phyloP scores from a whole-genome alignment of 2,329 filamentous ascomycete genomes.

The Neobulgaria alba region DNA sequence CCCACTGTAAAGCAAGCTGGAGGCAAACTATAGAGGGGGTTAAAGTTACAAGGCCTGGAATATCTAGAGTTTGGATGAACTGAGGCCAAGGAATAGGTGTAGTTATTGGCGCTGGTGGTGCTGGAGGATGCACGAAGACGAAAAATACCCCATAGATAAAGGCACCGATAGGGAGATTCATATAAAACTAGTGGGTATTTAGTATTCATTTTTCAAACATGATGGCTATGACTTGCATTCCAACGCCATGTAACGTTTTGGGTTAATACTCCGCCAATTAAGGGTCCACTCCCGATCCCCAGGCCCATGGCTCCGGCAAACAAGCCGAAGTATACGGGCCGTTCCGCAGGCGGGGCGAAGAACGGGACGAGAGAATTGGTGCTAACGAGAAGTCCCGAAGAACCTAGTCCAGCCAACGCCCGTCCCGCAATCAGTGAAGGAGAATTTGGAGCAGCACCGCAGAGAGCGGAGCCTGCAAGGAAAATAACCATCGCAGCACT shows the following conservation, averaged over 20 bases:
- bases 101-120: slow-evolving; percentile 4
- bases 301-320: slow-evolving; percentile 19
- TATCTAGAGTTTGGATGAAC: slow-evolving; percentile 34
- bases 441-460: slow-evolving; percentile 25
- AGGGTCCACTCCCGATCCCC: slow-evolving; percentile 18
- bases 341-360: slow-evolving; percentile 18
- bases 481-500: slow-evolving; percentile 25
- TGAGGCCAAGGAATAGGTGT: slow-evolving; percentile 32
- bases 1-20: slow-evolving; percentile 40
- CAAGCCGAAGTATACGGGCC: slow-evolving; percentile 15
- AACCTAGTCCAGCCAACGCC: slow-evolving; percentile 25
- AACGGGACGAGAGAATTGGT: slow-evolving; percentile 17
- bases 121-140: slow-evolving; percentile 26
- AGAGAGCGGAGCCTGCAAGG: slow-evolving; percentile 28
- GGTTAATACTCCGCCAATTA: slow-evolving; percentile 28
- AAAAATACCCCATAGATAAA: slow-evolving; percentile 29
- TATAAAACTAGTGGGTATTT: not conserved
- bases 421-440: slow-evolving; percentile 27
- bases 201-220: not conserved
- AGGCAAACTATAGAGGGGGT: slow-evolving; percentile 36
- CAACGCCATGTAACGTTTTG: slow-evolving; percentile 21
- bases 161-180: slow-evolving; percentile 33
- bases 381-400: slow-evolving; percentile 27
- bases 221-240: slow-evolving; percentile 21
- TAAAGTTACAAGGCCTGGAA: slow-evolving; percentile 37